Evolutionary conservation across 2,329 filamentous ascomycete species (phyloP).

Genomic region (Epichloe uncinata): DNA sequence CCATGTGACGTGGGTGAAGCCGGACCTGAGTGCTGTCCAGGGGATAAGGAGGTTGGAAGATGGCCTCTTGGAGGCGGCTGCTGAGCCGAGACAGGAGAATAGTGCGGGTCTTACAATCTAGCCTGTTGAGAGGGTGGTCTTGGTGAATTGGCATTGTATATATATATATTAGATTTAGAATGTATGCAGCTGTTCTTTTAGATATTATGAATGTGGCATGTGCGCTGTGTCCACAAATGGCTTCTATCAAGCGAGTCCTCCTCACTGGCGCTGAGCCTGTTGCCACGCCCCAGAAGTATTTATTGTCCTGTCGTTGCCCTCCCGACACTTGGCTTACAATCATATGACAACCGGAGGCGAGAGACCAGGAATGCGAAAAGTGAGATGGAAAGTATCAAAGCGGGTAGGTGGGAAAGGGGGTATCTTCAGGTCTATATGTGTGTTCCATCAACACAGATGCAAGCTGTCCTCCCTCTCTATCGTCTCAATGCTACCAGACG

Average conservation of each 20-base stretch:
- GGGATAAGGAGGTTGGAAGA: constrained; percentile 46
- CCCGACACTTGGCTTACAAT: neutral
- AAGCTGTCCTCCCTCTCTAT: constrained; percentile 10
- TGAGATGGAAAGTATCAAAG: neutral
- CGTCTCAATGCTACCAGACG: constrained; percentile 44
- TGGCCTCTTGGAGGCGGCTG: constrained; percentile 64
- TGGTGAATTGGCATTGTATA: no score
- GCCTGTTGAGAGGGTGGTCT: neutral
- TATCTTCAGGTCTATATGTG: constrained; percentile 23
- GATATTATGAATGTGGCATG: no score
- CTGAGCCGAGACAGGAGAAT: constrained; percentile 61
- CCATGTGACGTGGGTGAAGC: constrained; percentile 55
- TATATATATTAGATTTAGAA: no score
- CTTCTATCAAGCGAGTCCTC: no score
- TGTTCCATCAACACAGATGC: constrained; percentile 3
- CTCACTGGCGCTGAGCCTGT: no score
- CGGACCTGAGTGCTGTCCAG: constrained; percentile 57
- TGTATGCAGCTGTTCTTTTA: no score
- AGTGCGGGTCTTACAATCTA: constrained; percentile 48
- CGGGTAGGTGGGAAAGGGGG: no score
- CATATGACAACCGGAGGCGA: neutral
- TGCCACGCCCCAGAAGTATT: no score
- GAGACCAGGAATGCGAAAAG: neutral
- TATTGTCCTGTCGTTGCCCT: no score
- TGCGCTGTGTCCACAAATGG: no score